Evolutionary conservation across 1,139 yeast genomes (phyloP).

Genomic region (Kurtzmaniella natalensis): DNA sequence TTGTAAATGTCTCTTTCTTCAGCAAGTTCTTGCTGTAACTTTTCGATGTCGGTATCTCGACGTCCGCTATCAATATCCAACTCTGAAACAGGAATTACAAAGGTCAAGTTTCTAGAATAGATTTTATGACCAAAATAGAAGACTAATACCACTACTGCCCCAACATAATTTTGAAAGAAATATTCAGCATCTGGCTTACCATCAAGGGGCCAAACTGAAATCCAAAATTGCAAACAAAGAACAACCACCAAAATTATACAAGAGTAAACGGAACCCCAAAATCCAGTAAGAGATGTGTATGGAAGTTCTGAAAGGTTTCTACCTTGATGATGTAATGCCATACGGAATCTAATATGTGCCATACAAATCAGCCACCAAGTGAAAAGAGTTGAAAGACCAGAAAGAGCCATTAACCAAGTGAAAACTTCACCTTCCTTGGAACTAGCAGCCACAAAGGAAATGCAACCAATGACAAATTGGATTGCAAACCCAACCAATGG

Average conservation of each 20-base stretch:
- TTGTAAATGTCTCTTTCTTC: conserved; percentile 29
- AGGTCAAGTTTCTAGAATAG: conserved; percentile 24
- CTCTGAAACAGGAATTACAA: conserved; percentile 24
- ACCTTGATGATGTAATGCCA: conserved; percentile 29
- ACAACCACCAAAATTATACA: conserved; percentile 27
- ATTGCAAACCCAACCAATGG: conserved; percentile 37
- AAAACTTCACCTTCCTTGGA: conserved; percentile 34
- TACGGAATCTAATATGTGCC: conserved; percentile 37
- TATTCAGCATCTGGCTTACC: conserved; percentile 22
- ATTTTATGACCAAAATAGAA: conserved; percentile 33
- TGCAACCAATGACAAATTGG: conserved; percentile 33
- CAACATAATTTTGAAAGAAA: conserved; percentile 34
- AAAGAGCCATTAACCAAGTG: conserved; percentile 38
- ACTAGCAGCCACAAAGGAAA: conserved; percentile 41
- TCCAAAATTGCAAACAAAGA: conserved; percentile 40
- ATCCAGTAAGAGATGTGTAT: conserved; percentile 34
- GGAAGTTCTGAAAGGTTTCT: conserved; percentile 33
- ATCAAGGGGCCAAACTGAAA: conserved; percentile 35
- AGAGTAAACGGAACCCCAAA: conserved; percentile 34
- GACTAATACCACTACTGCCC: conserved; percentile 28
- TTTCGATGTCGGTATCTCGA: conserved; percentile 34
- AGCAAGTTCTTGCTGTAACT: conserved; percentile 32
- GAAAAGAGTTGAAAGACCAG: conserved; percentile 39
- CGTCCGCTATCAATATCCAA: conserved; percentile 40
- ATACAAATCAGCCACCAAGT: conserved; percentile 40